These are phyloP conservation scores for Anthoceros angustus DNA, from an alignment of 225 moss, liverwort and hornwort genomes.

Conservation along the genomic window DNA sequence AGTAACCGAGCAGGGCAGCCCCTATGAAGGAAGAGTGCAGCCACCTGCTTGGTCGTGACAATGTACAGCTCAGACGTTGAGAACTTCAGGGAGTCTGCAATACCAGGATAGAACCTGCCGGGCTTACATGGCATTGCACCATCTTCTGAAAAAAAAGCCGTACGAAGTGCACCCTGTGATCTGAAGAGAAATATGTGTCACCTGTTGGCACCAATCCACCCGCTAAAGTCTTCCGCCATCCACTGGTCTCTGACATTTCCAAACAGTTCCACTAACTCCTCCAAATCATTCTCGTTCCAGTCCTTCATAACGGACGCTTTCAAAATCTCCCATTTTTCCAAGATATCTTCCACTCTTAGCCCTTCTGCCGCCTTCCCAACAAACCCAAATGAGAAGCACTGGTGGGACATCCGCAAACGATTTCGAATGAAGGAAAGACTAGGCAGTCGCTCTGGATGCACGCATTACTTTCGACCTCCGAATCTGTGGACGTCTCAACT, in stretches of 20 bases:
- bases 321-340: conserved; percentile 73
- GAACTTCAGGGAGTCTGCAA: conserved; percentile 56
- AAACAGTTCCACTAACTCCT: conserved; percentile 67
- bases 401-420: neutral
- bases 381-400: conserved; percentile 5
- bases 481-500: conserved; percentile 43
- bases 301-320: conserved; percentile 60
- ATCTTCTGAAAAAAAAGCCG: neutral
- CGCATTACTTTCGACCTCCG: neutral
- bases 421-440: neutral
- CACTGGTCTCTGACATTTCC: conserved; percentile 82
- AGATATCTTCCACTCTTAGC: conserved; percentile 51
- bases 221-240: conserved; percentile 51
- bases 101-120: conserved; percentile 81
- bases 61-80: conserved; percentile 65
- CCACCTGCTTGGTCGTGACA: conserved; percentile 90
- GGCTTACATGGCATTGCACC: neutral
- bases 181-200: conserved; percentile 7
- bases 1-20: neutral
- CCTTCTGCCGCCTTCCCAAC: conserved; percentile 42
- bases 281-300: conserved; percentile 62
- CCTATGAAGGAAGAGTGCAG: neutral
- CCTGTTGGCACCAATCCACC: conserved; percentile 91
- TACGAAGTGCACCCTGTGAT: neutral
- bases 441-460: neutral